phyloP scores from a whole-genome alignment of 1,284 basidiomycete species.

The Vanrija sp. region DNA sequence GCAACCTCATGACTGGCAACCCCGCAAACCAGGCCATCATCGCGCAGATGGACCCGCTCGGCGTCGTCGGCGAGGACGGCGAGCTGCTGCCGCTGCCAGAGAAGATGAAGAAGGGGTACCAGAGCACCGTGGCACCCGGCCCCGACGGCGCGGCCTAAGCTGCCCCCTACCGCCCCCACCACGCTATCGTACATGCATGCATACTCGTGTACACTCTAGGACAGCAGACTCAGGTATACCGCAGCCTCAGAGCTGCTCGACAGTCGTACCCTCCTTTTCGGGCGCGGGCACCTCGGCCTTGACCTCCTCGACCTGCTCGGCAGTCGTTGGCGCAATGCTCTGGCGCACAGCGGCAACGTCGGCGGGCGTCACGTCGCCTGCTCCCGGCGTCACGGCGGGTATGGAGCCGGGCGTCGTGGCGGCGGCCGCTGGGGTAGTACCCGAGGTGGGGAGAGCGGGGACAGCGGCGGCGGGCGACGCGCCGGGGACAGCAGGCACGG shows the following conservation, averaged over 20 bases:
- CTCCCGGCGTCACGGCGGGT: too few species aligned
- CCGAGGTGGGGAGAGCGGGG: too few species aligned
- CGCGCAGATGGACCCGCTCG: constrained; percentile 61
- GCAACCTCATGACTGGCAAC: constrained; percentile 71
- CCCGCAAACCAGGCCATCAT: constrained; percentile 73
- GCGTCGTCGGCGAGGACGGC: constrained; percentile 57
- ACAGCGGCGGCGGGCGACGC: too few species aligned
- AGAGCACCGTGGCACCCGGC: too few species aligned
- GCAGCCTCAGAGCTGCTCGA: too few species aligned
- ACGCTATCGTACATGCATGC: not conserved
- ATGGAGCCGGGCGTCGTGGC: too few species aligned
- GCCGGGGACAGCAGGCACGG: too few species aligned
- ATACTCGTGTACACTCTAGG: not conserved
- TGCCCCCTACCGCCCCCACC: not conserved
- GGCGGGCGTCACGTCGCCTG: not conserved
- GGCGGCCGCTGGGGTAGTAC: too few species aligned
- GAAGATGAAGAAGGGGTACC: constrained; percentile 29
- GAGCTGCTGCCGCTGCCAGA: constrained; percentile 53
- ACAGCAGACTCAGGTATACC: too few species aligned
- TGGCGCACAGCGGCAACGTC: constrained; percentile 7
- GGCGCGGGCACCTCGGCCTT: not conserved
- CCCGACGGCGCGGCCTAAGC: too few species aligned
- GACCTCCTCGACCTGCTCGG: constrained; percentile 8
- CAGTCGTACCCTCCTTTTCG: not conserved
- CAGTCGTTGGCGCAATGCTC: constrained; percentile 13